Conservation (phyloP, 768 basidiomycete species). For the Termitomyces sp. region DNA sequence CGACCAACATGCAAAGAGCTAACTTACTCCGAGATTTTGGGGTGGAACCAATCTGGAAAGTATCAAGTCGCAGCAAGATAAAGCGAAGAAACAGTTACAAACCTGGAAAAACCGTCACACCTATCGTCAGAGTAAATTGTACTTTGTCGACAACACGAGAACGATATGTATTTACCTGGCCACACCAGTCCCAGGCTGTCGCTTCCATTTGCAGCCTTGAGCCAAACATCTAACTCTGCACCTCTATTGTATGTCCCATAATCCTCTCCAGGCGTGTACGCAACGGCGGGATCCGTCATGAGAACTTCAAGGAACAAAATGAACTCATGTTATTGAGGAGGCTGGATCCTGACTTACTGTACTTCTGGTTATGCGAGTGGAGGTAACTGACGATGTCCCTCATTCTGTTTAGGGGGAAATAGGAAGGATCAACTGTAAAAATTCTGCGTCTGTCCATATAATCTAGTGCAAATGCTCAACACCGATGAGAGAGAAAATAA, state of each 20-base stretch:
- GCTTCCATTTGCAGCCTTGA: conserved; percentile 60
- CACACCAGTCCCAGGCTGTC: conserved; percentile 55
- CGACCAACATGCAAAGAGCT: not conserved
- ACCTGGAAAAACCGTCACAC: conserved; percentile 57
- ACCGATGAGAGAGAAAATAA: not conserved
- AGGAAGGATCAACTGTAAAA: conserved; percentile 64
- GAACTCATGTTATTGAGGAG: too few relatives aligned
- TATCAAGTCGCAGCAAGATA: not conserved
- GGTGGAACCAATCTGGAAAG: conserved; percentile 55
- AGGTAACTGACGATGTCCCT: conserved; percentile 61
- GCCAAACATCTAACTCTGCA: conserved; percentile 45
- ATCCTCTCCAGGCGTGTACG: conserved; percentile 37
- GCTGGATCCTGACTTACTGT: conserved; percentile 29
- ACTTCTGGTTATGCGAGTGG: conserved; percentile 55
- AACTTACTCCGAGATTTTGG: conserved; percentile 41
- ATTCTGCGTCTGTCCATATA: conserved; percentile 67
- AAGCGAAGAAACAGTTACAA: conserved; percentile 5
- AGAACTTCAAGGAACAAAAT: conserved; percentile 34
- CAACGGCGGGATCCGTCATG: conserved; percentile 74
- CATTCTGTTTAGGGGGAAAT: conserved; percentile 61
- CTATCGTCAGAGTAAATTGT: conserved; percentile 16
- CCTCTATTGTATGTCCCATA: conserved; percentile 57
- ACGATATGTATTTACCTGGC: conserved; percentile 39
- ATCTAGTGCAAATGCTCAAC: conserved; percentile 29
- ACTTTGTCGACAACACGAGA: conserved; percentile 6